A percentile compares a stretch with the other conserved stretches of the same genome.
Evolutionary conservation across 148 eudicot genomes (phyloP).

Genomic region (Amaranthus cruentus): DNA sequence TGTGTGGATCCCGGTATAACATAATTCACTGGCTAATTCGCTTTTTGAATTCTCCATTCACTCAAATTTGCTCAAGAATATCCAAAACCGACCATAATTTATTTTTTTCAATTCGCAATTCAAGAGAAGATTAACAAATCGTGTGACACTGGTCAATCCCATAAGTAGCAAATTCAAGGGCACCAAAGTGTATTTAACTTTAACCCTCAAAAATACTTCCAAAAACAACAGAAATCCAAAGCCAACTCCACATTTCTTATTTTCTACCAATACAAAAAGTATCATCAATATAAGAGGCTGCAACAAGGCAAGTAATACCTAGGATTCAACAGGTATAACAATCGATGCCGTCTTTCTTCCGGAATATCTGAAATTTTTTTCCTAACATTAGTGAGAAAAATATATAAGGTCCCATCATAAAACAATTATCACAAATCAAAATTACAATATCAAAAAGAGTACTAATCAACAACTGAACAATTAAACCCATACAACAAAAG

Average conservation of each 20-base stretch:
- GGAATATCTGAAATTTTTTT: conserved; percentile 76
- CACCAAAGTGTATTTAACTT: neutral
- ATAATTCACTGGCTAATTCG: too few species aligned
- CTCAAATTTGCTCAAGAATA: too few species aligned
- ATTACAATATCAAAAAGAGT: neutral
- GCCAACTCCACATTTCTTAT: neutral
- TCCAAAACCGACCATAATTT: too few species aligned
- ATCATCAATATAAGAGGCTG: neutral
- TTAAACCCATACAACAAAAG: neutral
- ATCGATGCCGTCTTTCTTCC: conserved; percentile 64
- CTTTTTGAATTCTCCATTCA: too few species aligned
- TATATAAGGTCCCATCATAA: neutral
- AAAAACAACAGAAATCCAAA: neutral
- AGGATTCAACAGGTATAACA: conserved; percentile 49
- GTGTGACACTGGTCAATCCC: too few species aligned
- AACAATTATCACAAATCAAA: too few species aligned
- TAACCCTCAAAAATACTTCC: neutral
- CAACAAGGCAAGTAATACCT: conserved; percentile 32
- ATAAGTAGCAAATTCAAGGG: neutral
- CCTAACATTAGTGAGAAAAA: conserved; percentile 32
- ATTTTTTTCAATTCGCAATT: too few species aligned
- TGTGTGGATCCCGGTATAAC: too few species aligned
- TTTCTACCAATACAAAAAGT: neutral
- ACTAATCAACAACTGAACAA: neutral
- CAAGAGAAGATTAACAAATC: too few species aligned